Evolutionary conservation across 2,329 filamentous ascomycete genomes (phyloP).

Genomic region (Cladorrhinum sp.): DNA sequence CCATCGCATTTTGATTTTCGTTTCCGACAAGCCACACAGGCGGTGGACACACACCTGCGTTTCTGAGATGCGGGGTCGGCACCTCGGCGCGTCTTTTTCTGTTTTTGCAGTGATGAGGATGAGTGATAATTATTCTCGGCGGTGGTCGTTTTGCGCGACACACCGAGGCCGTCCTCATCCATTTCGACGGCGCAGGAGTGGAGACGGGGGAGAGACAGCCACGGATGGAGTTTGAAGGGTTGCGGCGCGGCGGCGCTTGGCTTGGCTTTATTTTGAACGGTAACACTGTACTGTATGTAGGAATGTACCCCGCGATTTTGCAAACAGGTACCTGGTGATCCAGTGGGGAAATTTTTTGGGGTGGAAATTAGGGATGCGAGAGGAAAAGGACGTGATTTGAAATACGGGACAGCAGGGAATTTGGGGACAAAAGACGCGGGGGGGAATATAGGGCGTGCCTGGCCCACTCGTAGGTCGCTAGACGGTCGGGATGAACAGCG

Average conservation of each 20-base stretch:
- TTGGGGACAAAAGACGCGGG: background rate
- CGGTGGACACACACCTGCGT: conserved; percentile 77
- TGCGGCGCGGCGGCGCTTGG: background rate
- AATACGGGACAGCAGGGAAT: background rate
- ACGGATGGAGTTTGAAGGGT: background rate
- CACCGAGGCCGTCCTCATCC: background rate
- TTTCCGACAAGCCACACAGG: conserved; percentile 74
- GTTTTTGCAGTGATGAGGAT: conserved; percentile 8
- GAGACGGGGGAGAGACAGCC: background rate
- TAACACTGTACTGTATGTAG: background rate
- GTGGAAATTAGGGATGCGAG: background rate
- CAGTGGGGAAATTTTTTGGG: background rate
- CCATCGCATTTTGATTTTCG: conserved; percentile 90
- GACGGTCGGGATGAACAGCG: background rate
- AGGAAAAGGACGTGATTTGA: background rate
- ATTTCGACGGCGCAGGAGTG: background rate
- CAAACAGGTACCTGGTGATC: background rate
- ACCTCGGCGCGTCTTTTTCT: conserved; percentile 51
- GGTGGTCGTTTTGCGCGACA: background rate
- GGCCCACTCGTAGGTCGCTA: background rate
- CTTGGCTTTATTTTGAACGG: background rate
- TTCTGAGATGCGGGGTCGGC: conserved; percentile 54
- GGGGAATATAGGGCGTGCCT: background rate
- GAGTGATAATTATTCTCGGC: background rate
- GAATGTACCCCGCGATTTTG: background rate